Evolutionary conservation across 1,139 yeast genomes (phyloP), one percentile per base, ranked within the genome.

Genomic region (Geotrichum aggregatum): DNA sequence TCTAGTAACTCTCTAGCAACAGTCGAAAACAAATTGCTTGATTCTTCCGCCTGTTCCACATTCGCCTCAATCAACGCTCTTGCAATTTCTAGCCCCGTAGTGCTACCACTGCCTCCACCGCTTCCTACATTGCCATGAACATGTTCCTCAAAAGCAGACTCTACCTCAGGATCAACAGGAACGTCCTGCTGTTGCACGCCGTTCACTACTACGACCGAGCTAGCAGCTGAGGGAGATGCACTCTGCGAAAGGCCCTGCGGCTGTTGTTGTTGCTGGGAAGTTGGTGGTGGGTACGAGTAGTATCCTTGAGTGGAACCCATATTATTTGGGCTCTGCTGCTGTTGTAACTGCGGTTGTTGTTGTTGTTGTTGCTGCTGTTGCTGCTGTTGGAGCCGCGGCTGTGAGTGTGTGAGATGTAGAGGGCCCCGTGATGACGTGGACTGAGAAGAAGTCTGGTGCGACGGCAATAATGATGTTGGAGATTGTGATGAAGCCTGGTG

Each of bases 21-120:
- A n/a, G n/a, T n/a, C n/a, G n/a, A n/a, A n/a, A n/a, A n/a, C n/a
- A 41, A 16, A 19, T 41, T 41, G 22, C n/a, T 34, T 8, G 19
- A n/a, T 7, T 41, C 44, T n/a, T 13, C 34, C 4, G 14, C 34
- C 3, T 22, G 16, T 11, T 24, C 34, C 34, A 50, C 53, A 61
- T 78, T 79, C 0, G 84, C 84, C 58, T 80, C 83, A 46, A 82
- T 80, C 59, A 82, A 69, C 0, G 85, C 87, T 45, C 84, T 68
- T 0, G 87, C 87, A 58, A 82, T 82, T 51, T 80, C 85, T 33
- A 81, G 78, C 58, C n/a, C n/a, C n/a, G n/a, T n/a, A n/a, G n/a
- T n/a, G n/a, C n/a, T n/a, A n/a, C n/a, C n/a, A n/a, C n/a, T n/a
- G n/a, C 80, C 86, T 48, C 76, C 80, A 1, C 79, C 76, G 16